These are phyloP conservation scores for Globisporangium alternatum DNA, from an alignment of 352 stramenopile species.

Conservation along the genomic window DNA sequence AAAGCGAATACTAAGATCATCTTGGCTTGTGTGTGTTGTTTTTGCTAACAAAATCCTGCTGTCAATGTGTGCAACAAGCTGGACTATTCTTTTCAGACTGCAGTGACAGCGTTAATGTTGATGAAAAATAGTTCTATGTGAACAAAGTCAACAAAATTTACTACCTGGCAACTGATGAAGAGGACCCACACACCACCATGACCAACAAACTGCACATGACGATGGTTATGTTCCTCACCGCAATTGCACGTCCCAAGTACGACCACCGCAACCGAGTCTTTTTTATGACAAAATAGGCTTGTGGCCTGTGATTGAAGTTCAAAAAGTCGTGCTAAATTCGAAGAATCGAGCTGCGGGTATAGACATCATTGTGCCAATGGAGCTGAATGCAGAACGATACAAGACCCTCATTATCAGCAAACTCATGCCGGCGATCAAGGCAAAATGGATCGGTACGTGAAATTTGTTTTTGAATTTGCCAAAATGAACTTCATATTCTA, in stretches of 20 bases:
- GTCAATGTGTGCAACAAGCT: not conserved
- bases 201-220: conserved; percentile 26
- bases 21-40: not conserved
- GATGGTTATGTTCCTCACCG: conserved; percentile 30
- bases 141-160: conserved; percentile 12
- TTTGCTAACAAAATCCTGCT: not conserved
- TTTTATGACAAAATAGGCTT: conserved; percentile 16
- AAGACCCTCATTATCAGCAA: conserved; percentile 1
- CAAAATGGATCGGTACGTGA: not conserved
- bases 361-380: not conserved
- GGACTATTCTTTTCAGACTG: not conserved
- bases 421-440: conserved; percentile 9
- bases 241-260: conserved; percentile 13
- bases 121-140: conserved; percentile 34
- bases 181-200: conserved; percentile 1
- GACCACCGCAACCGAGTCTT: not conserved
- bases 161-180: conserved; percentile 18
- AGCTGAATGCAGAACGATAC: not conserved
- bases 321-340: not conserved
- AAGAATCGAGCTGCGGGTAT: conserved; percentile 2
- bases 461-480: not conserved
- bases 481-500: not conserved
- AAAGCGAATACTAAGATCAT: not conserved
- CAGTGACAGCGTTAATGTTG: conserved; percentile 15
- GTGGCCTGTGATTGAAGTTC: conserved; percentile 9